Evolutionary conservation across 495 filamentous ascomycete species (phyloP), one percentile per base, ranked within the genome.

Genomic region (Daldinia bambusicola): DNA sequence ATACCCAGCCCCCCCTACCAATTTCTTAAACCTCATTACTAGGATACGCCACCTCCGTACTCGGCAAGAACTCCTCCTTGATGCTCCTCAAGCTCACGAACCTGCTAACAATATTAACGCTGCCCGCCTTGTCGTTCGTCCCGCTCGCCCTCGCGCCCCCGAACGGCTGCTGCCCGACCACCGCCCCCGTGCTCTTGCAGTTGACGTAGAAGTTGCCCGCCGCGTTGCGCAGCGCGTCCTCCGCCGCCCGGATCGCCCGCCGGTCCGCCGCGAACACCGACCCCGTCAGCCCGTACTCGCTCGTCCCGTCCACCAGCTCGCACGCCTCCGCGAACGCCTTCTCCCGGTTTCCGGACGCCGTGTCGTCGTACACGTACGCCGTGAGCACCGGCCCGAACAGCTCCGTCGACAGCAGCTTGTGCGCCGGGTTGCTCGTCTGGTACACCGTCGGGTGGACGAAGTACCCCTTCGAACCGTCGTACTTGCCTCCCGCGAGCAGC

Each of bases 161-260:
- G 78, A 97, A 97, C 32, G 93, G 91, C 80, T 97, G 93, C 85
- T 97, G 93, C 13, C 93, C 93, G 2, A 97, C 93, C 40, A 97
- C 93, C 8, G 93, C 93, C 55, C 93, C 93, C 2, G 93, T 97
- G 78, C 89, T 91, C 87, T 97, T 96, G 84, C 91, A 92, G 83
- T 97, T 97, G 82, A 96, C 88, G 79, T 96, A 96, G 81, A 95
- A 96, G 82, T 96, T 96, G 18, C 93, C 93, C 37, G 92, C 91
- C 2, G 92, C 80, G 75, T 94, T 91, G 72, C 90, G 88, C 61
- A 96, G 88, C 61, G 82, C 86, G 50, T 94, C 87, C 77, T 93
- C 89, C 4, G 92, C 92, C 38, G 85, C 75, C 14, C 86, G 85
- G 62, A 94, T 79, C 18, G 87, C 91, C 51, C 82, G 81, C 20